These are phyloP conservation scores for Colletotrichum sojae DNA, from an alignment of 2,329 filamentous ascomycete genomes.

Conservation along the genomic window DNA sequence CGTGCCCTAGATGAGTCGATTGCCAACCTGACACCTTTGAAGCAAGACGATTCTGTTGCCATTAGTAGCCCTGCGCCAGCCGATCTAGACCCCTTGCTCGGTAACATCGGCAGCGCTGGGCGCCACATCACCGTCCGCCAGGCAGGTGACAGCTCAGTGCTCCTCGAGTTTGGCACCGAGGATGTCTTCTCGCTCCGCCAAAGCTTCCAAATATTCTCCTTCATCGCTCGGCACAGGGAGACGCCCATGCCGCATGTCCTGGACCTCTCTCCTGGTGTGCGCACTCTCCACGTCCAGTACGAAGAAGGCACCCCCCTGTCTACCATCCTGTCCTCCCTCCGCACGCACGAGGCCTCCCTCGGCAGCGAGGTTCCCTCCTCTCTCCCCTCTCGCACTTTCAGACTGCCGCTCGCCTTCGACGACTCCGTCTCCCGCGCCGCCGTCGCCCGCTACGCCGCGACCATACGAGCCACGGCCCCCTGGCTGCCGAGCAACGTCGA, in stretches of 20 bases:
- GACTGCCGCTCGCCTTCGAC: constrained; percentile 56
- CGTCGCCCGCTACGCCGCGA: constrained; percentile 72
- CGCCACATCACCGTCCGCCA: constrained; percentile 46
- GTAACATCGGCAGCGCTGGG: constrained; percentile 40
- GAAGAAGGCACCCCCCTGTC: constrained; percentile 39
- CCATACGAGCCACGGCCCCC: constrained; percentile 71
- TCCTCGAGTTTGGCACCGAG: constrained; percentile 51
- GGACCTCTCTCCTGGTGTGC: constrained; percentile 53
- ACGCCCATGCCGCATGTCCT: constrained; percentile 47
- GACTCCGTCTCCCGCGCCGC: constrained; percentile 61
- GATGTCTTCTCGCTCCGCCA: constrained; percentile 50
- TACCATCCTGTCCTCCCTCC: constrained; percentile 43
- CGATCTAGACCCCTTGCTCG: constrained; percentile 29
- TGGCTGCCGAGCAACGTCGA: constrained; percentile 75
- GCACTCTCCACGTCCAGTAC: constrained; percentile 52
- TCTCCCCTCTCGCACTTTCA: constrained; percentile 50
- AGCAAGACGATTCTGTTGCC: neutral
- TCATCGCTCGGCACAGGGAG: constrained; percentile 49
- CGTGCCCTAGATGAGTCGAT: constrained; percentile 44
- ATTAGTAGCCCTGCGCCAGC: neutral
- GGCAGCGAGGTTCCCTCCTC: constrained; percentile 40
- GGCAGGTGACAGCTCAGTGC: constrained; percentile 52
- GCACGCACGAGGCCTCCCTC: constrained; percentile 45
- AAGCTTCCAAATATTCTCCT: constrained; percentile 52
- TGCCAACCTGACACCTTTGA: constrained; percentile 34